A percentile compares a stretch with the other conserved stretches of the same genome.
Evolutionary conservation across 257 asterid genomes (phyloP).

Genomic region (Anisodus acutangulus): DNA sequence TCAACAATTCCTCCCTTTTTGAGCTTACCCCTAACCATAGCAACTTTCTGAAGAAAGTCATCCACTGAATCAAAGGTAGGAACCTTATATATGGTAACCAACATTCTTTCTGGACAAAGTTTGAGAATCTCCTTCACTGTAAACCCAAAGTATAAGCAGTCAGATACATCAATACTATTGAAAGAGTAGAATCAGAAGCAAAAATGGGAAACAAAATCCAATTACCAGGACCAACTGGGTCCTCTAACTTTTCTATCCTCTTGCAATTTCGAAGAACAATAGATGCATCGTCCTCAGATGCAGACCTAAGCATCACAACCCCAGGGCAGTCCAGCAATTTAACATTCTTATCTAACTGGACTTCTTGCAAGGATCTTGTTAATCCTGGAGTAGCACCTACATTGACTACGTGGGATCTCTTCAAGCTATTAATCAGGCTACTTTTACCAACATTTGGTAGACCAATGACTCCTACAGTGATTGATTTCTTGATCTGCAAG

Average conservation of each 20-base stretch:
- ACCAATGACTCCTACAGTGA: conserved; percentile 92
- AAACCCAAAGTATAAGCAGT: conserved; percentile 24
- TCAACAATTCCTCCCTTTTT: conserved; percentile 94
- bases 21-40: conserved; percentile 77
- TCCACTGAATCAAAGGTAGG: conserved; percentile 78
- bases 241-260: conserved; percentile 87
- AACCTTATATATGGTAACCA: conserved; percentile 75
- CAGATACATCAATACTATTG: background rate
- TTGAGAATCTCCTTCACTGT: conserved; percentile 92
- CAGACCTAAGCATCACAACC: conserved; percentile 84
- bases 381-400: conserved; percentile 96
- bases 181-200: conserved; percentile 16
- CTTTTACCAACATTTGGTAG: conserved; percentile 98
- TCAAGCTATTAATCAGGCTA: conserved; percentile 90
- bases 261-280: conserved; percentile 94
- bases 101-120: conserved; percentile 69
- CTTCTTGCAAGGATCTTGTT: conserved; percentile 95
- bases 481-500: conserved; percentile 84
- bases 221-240: conserved; percentile 84
- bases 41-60: conserved; percentile 86
- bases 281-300: conserved; percentile 65
- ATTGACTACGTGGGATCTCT: conserved; percentile 84
- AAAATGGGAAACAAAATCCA: background rate
- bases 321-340: conserved; percentile 92
- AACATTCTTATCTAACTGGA: conserved; percentile 83